A percentile compares a stretch with the other conserved stretches of the same genome.
phyloP scores from a whole-genome alignment of 164 flowering plant species.

The Stephania japonica region DNA sequence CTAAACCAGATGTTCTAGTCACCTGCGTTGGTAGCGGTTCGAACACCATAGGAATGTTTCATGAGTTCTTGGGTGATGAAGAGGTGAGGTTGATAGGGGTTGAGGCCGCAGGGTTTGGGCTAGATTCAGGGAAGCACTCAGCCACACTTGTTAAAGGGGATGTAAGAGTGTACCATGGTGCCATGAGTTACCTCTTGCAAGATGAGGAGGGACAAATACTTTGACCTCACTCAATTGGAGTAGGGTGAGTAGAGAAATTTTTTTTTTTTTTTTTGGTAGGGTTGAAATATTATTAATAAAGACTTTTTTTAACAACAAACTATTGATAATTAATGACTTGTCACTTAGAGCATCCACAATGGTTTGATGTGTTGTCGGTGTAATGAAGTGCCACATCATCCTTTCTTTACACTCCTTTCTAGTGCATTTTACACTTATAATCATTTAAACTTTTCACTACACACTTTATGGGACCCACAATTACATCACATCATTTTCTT shows the following conservation, averaged over 20 bases:
- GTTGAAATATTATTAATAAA: too few species aligned
- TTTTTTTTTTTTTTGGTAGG: too few species aligned
- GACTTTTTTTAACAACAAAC: too few species aligned
- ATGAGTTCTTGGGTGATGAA: constrained; percentile 48
- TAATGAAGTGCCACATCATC: too few species aligned
- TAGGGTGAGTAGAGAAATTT: constrained; percentile 34
- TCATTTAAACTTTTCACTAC: too few species aligned
- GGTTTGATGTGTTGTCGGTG: too few species aligned
- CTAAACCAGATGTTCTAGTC: constrained; percentile 53
- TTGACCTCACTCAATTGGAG: constrained; percentile 44
- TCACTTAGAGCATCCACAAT: too few species aligned
- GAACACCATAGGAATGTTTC: constrained; percentile 63
- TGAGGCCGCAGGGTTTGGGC: constrained; percentile 58
- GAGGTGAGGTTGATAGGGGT: constrained; percentile 62
- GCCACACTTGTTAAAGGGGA: constrained; percentile 54
- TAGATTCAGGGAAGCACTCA: constrained; percentile 46
- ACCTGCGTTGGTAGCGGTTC: constrained; percentile 72
- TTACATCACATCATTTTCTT: too few species aligned
- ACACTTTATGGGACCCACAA: too few species aligned
- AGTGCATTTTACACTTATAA: too few species aligned
- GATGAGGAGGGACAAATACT: constrained; percentile 56
- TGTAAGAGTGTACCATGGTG: constrained; percentile 59
- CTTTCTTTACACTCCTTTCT: too few species aligned
- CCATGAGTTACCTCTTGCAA: constrained; percentile 58
- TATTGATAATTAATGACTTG: too few species aligned